These are phyloP conservation scores for Neopestalotiopsis sp. DNA, from an alignment of 2,329 filamentous ascomycete genomes.

Conservation along the genomic window DNA sequence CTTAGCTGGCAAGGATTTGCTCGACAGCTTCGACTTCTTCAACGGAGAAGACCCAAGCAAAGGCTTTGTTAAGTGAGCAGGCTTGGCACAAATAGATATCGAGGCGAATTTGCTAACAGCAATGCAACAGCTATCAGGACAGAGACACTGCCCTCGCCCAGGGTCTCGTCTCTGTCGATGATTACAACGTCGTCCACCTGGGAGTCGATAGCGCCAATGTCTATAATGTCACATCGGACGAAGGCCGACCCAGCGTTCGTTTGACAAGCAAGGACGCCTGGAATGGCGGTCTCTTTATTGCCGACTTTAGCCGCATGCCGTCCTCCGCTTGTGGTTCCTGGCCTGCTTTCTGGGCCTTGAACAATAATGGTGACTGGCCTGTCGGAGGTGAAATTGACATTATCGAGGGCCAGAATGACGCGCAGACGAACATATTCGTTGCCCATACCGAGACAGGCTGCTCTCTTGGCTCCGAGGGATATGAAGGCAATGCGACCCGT, in stretches of 20 bases:
- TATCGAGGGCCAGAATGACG: constrained; percentile 71
- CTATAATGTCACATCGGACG: constrained; percentile 36
- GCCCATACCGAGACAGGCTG: constrained; percentile 54
- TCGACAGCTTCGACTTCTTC: constrained; percentile 54
- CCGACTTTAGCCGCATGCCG: constrained; percentile 78
- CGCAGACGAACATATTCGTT: constrained; percentile 64
- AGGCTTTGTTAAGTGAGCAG: constrained; percentile 69
- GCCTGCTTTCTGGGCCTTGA: constrained; percentile 70
- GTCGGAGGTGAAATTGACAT: constrained; percentile 70
- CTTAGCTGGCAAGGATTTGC: constrained; percentile 36
- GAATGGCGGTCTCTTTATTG: constrained; percentile 70
- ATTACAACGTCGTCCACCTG: constrained; percentile 48
- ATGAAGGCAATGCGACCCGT: constrained; percentile 27
- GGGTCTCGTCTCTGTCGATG: constrained; percentile 48
- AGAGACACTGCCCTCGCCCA: constrained; percentile 42
- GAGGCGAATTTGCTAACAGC: neutral
- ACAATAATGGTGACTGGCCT: constrained; percentile 57
- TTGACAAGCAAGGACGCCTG: constrained; percentile 69
- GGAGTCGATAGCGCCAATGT: constrained; percentile 48
- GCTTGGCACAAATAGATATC: neutral
- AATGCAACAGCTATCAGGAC: constrained; percentile 45
- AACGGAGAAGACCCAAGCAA: constrained; percentile 63
- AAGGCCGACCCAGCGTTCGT: constrained; percentile 65
- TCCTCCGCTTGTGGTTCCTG: constrained; percentile 72
- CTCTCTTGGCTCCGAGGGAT: constrained; percentile 27